A percentile compares a stretch with the other conserved stretches of the same genome.
These are phyloP conservation scores for Blepharisma undulans DNA, from an alignment of 169 alveolate genomes.

Conservation along the genomic window DNA sequence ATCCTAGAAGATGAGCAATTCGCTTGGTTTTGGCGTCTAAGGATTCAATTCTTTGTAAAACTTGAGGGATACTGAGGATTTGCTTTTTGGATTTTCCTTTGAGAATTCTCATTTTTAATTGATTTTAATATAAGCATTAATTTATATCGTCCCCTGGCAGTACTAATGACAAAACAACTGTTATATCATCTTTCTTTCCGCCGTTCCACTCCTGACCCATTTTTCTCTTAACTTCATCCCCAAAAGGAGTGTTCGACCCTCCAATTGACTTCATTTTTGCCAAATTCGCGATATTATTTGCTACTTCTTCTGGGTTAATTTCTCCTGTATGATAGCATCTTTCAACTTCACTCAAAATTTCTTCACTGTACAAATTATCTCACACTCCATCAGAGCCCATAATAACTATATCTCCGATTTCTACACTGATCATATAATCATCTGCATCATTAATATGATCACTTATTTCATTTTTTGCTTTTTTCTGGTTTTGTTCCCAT, in stretches of 20 bases:
- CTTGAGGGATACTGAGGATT: background rate
- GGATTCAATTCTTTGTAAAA: background rate
- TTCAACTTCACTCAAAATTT: constrained; percentile 55
- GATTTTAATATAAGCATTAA: background rate
- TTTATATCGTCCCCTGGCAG: background rate
- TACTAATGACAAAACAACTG: constrained; percentile 50
- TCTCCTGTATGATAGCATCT: background rate
- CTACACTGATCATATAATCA: constrained; percentile 37
- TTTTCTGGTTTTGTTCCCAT: background rate
- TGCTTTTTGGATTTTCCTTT: background rate
- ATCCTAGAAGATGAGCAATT: constrained; percentile 30
- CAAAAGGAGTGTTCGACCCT: constrained; percentile 3
- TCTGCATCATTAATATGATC: constrained; percentile 46
- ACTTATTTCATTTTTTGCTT: background rate
- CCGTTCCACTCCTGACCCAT: constrained; percentile 29
- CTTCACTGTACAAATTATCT: constrained; percentile 70
- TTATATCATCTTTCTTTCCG: constrained; percentile 59
- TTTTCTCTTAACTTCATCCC: background rate
- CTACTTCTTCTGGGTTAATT: constrained; percentile 29
- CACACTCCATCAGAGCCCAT: constrained; percentile 77
- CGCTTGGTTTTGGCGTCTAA: constrained; percentile 36
- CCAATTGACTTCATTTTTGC: constrained; percentile 3
- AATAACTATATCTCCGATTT: constrained; percentile 68
- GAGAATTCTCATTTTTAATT: background rate
- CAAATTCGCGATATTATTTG: background rate